These are phyloP conservation scores for Coniochaeta pulveracea DNA, from an alignment of 2,329 filamentous ascomycete genomes.

Conservation along the genomic window DNA sequence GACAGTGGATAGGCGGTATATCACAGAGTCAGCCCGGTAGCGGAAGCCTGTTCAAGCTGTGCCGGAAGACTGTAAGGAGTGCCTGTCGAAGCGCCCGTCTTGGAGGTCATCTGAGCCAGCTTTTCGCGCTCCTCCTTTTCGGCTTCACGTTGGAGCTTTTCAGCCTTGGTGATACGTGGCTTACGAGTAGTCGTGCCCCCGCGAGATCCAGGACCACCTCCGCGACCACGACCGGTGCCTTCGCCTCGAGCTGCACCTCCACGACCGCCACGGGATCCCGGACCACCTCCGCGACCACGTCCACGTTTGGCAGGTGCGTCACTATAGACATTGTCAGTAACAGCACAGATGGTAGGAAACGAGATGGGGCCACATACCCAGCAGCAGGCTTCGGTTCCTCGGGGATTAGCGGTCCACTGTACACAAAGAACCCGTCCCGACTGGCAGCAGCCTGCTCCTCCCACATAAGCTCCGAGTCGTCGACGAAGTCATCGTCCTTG, in stretches of 20 bases:
- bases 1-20: too few species aligned
- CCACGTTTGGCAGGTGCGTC: constrained; percentile 65
- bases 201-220: constrained; percentile 55
- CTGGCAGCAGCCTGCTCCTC: constrained; percentile 90
- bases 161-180: constrained; percentile 76
- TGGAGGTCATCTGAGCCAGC: constrained; percentile 26
- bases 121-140: constrained; percentile 68
- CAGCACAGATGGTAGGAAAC: not conserved
- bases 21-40: not conserved
- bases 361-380: constrained; percentile 32
- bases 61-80: constrained; percentile 2
- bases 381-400: constrained; percentile 65
- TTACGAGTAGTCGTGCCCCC: constrained; percentile 67
- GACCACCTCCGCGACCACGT: constrained; percentile 38
- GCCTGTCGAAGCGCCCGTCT: constrained; percentile 10
- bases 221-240: constrained; percentile 45
- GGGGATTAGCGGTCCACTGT: constrained; percentile 80
- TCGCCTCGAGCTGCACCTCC: constrained; percentile 47
- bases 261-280: constrained; percentile 32
- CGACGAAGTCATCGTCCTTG: constrained; percentile 73
- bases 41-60: constrained; percentile 2
- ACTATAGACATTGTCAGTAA: constrained; percentile 39
- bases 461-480: constrained; percentile 92
- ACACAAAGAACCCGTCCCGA: constrained; percentile 96
- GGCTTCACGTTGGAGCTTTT: constrained; percentile 68